These are phyloP conservation scores for Penicillium cataractarum DNA, from an alignment of 495 filamentous ascomycete species.

Conservation along the genomic window DNA sequence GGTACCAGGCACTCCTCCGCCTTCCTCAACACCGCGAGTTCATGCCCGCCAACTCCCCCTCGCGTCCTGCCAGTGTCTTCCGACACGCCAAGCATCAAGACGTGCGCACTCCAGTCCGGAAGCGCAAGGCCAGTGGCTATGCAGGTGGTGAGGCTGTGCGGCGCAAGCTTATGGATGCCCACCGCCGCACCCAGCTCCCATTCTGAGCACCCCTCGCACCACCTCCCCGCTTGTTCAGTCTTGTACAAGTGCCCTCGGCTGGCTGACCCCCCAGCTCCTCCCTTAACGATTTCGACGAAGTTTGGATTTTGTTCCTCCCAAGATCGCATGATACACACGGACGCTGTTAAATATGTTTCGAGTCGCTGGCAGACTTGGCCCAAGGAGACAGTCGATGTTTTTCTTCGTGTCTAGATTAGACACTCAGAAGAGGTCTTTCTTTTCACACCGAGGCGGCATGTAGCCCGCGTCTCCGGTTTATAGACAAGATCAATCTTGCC, in stretches of 20 bases:
- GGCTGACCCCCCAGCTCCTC: slow-evolving; percentile 6
- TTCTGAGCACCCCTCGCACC: slow-evolving; percentile 29
- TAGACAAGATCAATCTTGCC: slow-evolving; percentile 10
- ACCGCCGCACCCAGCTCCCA: slow-evolving; percentile 45
- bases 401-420: background rate
- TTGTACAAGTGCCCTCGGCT: background rate
- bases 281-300: slow-evolving; percentile 28
- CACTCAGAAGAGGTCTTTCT: slow-evolving; percentile 1
- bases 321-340: slow-evolving; percentile 36
- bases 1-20: slow-evolving; percentile 68
- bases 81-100: slow-evolving; percentile 48
- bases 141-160: slow-evolving; percentile 49
- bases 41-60: slow-evolving; percentile 52
- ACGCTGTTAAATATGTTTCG: slow-evolving; percentile 24
- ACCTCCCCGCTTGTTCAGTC: background rate
- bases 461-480: background rate
- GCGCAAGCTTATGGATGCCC: slow-evolving; percentile 52
- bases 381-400: slow-evolving; percentile 14
- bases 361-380: slow-evolving; percentile 34
- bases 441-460: background rate
- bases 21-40: slow-evolving; percentile 59
- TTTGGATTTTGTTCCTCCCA: slow-evolving; percentile 26
- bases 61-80: slow-evolving; percentile 52
- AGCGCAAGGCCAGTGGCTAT: slow-evolving; percentile 45
- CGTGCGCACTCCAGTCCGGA: slow-evolving; percentile 47